Evolutionary conservation across 2,329 filamentous ascomycete genomes (phyloP), one percentile per base, ranked within the genome.

Genomic region (Furcasterigmium furcatum): DNA sequence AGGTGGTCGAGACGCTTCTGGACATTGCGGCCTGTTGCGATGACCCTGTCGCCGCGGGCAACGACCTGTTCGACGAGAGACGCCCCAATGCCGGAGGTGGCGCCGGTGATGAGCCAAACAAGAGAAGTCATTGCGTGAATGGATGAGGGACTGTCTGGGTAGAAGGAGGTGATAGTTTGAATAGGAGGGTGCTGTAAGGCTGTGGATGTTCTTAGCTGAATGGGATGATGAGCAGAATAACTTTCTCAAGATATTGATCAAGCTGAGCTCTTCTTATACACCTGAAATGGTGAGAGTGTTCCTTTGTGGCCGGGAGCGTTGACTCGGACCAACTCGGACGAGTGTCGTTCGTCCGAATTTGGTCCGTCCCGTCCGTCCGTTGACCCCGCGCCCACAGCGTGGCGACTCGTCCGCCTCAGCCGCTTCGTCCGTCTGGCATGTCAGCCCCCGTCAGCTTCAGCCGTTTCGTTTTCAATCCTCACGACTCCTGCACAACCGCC

Each of bases 21-120:
- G 9, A 60, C 56, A 27, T 75, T 68, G 13, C 76, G 67, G 16
- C 75, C 74, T 10, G 74, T 66, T 2, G 64, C 68, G 22, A 73
- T 69, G 10, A 80, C 71, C 40, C 67, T 66, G 24, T 66, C 60
- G 18, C 72, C 71, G 38, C 63, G 57, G 12, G 60, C 44, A 44
- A 77, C 53, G 35, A 79, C 57, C n/a, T 64, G 68, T 43, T 69
- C 62, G 9, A 60, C 60, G 16, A 61, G 48, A 44, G 59, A 49
- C 14, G 50, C 48, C 3, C 59, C 59, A 32, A 62, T 62, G 18
- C 59, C 58, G 0, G 58, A 61, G 1, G 58, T 57, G 2, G 57
- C 58, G 21, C 55, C 58, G 18, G 63, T 67, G 14, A 65, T 50
- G 21, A 67, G 58, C 58, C 59, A 66, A 7, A 64, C 47, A 9